These are phyloP conservation scores for Lipomyces anomalus DNA, from an alignment of 805 yeast species.

Conservation along the genomic window DNA sequence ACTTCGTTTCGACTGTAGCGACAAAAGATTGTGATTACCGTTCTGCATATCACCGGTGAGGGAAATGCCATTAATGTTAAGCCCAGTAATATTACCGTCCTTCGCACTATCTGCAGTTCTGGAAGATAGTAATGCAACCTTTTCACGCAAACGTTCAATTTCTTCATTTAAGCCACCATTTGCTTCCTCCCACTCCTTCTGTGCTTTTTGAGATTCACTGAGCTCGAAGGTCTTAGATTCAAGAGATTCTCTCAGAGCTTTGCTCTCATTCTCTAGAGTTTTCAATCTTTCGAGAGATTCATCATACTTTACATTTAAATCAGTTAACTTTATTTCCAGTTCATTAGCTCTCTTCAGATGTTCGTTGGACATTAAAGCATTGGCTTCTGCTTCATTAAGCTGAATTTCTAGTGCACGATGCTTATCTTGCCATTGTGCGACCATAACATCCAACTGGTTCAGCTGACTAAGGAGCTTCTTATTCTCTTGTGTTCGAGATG, in stretches of 20 bases:
- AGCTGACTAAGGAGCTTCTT: conserved; percentile 62
- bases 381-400: conserved; percentile 28
- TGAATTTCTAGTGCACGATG: conserved; percentile 27
- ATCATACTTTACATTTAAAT: conserved; percentile 22
- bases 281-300: conserved; percentile 26
- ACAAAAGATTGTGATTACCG: not conserved
- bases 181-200: conserved; percentile 16
- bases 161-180: conserved; percentile 26
- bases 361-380: conserved; percentile 21
- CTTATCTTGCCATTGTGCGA: conserved; percentile 30
- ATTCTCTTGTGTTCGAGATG: conserved; percentile 76
- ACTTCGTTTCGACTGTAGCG: conserved; percentile 1
- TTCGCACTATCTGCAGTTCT: conserved; percentile 7
- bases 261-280: conserved; percentile 13
- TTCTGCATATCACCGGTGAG: not conserved
- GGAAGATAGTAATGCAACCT: conserved; percentile 32
- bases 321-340: conserved; percentile 15
- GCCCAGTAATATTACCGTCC: conserved; percentile 4
- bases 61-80: not conserved
- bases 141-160: conserved; percentile 27
- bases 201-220: conserved; percentile 9
- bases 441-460: conserved; percentile 33
- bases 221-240: conserved; percentile 15
- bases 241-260: conserved; percentile 7
- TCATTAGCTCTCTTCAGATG: conserved; percentile 18